phyloP scores from a whole-genome alignment of 306 rosid species.

The Aeschynomene evenia region DNA sequence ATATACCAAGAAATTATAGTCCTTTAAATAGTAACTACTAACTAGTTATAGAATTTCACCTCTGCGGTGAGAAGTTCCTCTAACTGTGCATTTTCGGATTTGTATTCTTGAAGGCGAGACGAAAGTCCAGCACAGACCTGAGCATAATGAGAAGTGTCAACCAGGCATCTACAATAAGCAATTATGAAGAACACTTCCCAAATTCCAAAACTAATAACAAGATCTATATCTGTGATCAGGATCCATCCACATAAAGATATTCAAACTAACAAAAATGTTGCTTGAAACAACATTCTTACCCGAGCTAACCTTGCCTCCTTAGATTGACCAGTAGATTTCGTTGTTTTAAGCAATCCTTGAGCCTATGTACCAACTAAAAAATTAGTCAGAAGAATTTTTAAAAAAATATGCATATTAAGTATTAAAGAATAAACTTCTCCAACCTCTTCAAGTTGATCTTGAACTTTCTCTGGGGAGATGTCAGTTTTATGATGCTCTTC shows the following conservation, averaged over 20 bases:
- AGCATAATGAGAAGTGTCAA: conserved; percentile 34
- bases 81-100: conserved; percentile 93
- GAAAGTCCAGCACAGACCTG: conserved; percentile 99
- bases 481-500: conserved; percentile 56
- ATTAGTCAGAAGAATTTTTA: conserved; percentile 48
- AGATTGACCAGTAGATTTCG: conserved; percentile 89
- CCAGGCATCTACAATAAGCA: conserved; percentile 21
- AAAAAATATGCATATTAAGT: conserved; percentile 5
- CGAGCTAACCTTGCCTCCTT: conserved; percentile 98
- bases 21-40: conserved; percentile 29
- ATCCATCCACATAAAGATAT: conserved; percentile 12
- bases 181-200: conserved; percentile 19
- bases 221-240: conserved; percentile 19
- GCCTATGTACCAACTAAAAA: conserved; percentile 78
- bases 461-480: conserved; percentile 51
- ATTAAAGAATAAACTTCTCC: conserved; percentile 20
- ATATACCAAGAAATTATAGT: conserved; percentile 16
- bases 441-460: conserved; percentile 95
- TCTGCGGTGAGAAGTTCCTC: conserved; percentile 97
- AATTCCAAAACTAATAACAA: conserved; percentile 19
- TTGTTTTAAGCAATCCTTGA: conserved; percentile 87
- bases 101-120: conserved; percentile 93
- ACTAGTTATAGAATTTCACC: conserved; percentile 45
- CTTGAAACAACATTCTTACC: conserved; percentile 55
- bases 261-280: conserved; percentile 18